Conservation (phyloP, 495 filamentous ascomycete species). For the Neurospora discreta region DNA sequence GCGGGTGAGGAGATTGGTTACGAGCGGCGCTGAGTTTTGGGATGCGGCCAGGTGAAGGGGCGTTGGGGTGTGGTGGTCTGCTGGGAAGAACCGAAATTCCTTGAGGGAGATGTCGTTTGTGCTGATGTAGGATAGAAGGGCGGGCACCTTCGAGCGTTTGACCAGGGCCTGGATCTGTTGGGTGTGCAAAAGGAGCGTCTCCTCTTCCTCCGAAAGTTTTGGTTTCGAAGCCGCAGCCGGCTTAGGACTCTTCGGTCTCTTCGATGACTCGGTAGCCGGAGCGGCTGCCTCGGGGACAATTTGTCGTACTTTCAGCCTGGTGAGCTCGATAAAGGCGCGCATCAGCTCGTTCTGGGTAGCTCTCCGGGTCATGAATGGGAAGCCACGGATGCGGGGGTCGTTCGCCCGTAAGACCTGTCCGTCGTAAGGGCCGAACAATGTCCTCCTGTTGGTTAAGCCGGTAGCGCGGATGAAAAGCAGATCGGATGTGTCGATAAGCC, state of each 20-base stretch:
- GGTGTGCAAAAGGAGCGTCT: slow-evolving; percentile 68
- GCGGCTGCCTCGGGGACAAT: slow-evolving; percentile 45
- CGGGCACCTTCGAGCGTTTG: slow-evolving; percentile 80
- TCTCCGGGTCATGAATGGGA: slow-evolving; percentile 90
- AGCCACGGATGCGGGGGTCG: slow-evolving; percentile 74
- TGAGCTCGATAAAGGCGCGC: slow-evolving; percentile 85
- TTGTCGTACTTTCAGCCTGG: slow-evolving; percentile 70
- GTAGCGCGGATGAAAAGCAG: slow-evolving; percentile 83
- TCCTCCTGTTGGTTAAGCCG: slow-evolving; percentile 71
- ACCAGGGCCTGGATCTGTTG: slow-evolving; percentile 79
- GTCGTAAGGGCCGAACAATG: slow-evolving; percentile 84
- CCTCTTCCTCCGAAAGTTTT: slow-evolving; percentile 70
- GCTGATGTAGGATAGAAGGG: slow-evolving; percentile 71
- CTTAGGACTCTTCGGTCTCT: slow-evolving; percentile 12
- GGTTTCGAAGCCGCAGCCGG: slow-evolving; percentile 15
- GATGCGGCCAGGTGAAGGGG: slow-evolving; percentile 78
- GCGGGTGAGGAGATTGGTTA: slow-evolving; percentile 67
- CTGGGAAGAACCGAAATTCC: slow-evolving; percentile 63
- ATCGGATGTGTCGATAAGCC: slow-evolving; percentile 70
- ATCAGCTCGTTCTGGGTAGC: slow-evolving; percentile 92
- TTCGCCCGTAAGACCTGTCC: slow-evolving; percentile 71
- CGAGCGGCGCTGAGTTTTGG: slow-evolving; percentile 59
- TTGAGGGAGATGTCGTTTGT: slow-evolving; percentile 63
- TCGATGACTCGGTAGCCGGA: slow-evolving; percentile 30
- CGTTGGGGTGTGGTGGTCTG: slow-evolving; percentile 71